Evolutionary conservation across 1,139 yeast genomes (phyloP).

Genomic region (Hyphopichia pseudoburtonii): DNA sequence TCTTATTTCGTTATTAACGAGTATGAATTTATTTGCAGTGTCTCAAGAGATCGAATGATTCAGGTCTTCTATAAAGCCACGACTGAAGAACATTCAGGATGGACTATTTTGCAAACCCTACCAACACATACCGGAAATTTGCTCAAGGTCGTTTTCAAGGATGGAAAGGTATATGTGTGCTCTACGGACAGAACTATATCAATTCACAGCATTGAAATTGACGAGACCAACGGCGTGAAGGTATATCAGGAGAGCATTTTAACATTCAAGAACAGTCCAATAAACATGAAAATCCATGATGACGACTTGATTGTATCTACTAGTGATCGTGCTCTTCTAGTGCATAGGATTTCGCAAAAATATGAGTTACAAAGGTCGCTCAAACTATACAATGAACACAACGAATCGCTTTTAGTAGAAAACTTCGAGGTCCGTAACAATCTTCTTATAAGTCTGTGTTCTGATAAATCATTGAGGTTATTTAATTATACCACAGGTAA

Average conservation of each 20-base stretch:
- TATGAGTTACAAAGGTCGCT: conserved; percentile 39
- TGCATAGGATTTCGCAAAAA: conserved; percentile 32
- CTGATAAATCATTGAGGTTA: conserved; percentile 58
- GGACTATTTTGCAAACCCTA: conserved; percentile 59
- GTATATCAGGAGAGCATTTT: conserved; percentile 45
- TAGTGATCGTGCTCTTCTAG: conserved; percentile 47
- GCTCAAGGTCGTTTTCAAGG: conserved; percentile 30
- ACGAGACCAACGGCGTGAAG: conserved; percentile 13
- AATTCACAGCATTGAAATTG: conserved; percentile 40
- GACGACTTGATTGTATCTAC: conserved; percentile 51
- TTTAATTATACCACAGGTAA: conserved; percentile 48
- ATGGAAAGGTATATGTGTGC: conserved; percentile 45
- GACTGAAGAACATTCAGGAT: conserved; percentile 15
- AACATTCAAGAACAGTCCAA: conserved; percentile 51
- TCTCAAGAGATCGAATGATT: conserved; percentile 63
- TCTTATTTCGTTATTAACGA: conserved; percentile 25
- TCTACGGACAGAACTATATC: conserved; percentile 62
- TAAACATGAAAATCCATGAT: conserved; percentile 27
- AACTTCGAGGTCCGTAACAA: conserved; percentile 28
- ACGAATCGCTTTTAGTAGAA: conserved; percentile 46
- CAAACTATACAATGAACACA: conserved; percentile 37
- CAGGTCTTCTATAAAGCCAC: conserved; percentile 43
- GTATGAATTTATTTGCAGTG: conserved; percentile 35
- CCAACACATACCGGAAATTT: conserved; percentile 59
- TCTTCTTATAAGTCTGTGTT: conserved; percentile 44